phyloP scores from a whole-genome alignment of 2,329 filamentous ascomycete genomes.

The Akanthomyces lecanii region DNA sequence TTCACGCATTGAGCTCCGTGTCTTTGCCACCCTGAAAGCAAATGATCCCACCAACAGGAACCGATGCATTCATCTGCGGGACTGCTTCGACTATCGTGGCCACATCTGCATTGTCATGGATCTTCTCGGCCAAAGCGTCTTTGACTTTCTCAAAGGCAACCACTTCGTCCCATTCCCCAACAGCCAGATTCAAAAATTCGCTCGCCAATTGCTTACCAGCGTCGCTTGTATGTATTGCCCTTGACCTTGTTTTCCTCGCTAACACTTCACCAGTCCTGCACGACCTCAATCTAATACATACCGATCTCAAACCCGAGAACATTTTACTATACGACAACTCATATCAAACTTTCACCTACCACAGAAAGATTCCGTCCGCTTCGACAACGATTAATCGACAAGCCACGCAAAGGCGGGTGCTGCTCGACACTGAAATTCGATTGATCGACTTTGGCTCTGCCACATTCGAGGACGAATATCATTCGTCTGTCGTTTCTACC shows the following conservation, averaged over 20 bases:
- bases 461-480: conserved; percentile 69
- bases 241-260: background rate
- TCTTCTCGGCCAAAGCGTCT: conserved; percentile 87
- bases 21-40: conserved; percentile 83
- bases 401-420: conserved; percentile 59
- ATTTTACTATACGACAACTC: conserved; percentile 62
- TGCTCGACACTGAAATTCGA: conserved; percentile 65
- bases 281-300: conserved; percentile 95
- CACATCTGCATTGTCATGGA: conserved; percentile 87
- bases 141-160: conserved; percentile 96
- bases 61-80: conserved; percentile 91
- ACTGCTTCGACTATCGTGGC: conserved; percentile 95
- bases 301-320: conserved; percentile 69
- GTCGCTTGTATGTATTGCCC: conserved; percentile 74
- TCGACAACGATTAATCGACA: conserved; percentile 57
- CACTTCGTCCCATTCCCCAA: conserved; percentile 95
- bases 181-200: conserved; percentile 97
- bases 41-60: conserved; percentile 93
- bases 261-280: conserved; percentile 65
- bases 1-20: conserved; percentile 87
- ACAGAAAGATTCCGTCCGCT: conserved; percentile 65
- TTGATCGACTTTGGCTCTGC: conserved; percentile 69
- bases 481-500: conserved; percentile 67
- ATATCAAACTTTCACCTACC: conserved; percentile 69
- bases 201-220: conserved; percentile 92